Evolutionary conservation across 495 filamentous ascomycete species (phyloP).

Genomic region (Thermothielavioides terrestris): DNA sequence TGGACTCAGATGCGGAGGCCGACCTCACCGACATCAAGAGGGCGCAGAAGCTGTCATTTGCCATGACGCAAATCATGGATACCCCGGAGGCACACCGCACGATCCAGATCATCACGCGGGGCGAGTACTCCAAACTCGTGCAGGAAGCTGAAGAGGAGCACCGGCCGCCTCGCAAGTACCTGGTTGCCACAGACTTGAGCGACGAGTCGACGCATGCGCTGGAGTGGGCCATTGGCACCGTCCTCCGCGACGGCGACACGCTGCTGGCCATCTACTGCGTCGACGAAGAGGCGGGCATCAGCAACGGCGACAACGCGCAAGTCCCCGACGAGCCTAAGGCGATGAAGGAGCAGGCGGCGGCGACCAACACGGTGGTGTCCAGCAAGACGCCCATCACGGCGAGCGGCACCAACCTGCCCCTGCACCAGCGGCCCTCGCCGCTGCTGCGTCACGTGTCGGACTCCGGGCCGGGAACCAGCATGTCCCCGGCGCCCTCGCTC

Average conservation of each 20-base stretch:
- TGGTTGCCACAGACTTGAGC: constrained; percentile 87
- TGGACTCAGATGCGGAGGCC: constrained; percentile 78
- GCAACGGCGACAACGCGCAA: constrained; percentile 19
- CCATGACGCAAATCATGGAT: constrained; percentile 66
- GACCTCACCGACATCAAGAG: constrained; percentile 75
- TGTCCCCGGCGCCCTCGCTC: constrained; percentile 35
- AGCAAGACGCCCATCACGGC: constrained; percentile 22
- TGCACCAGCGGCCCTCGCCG: constrained; percentile 10
- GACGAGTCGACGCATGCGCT: constrained; percentile 89
- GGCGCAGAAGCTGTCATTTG: constrained; percentile 74
- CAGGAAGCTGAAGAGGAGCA: constrained; percentile 67
- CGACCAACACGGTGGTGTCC: constrained; percentile 37
- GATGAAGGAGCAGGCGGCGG: constrained; percentile 62
- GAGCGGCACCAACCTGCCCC: constrained; percentile 16
- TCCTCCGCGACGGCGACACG: constrained; percentile 92
- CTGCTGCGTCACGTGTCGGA: constrained; percentile 6
- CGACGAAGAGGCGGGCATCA: constrained; percentile 69
- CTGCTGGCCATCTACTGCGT: constrained; percentile 85
- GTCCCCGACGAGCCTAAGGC: constrained; percentile 47
- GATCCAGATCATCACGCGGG: constrained; percentile 80
- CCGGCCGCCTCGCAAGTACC: constrained; percentile 71
- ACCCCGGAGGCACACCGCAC: constrained; percentile 68
- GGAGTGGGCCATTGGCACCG: constrained; percentile 94
- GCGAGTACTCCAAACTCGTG: constrained; percentile 66
- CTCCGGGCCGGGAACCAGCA: constrained; percentile 5